phyloP scores from a whole-genome alignment of 2,329 filamentous ascomycete species.

The Neofusicoccum sp. region DNA sequence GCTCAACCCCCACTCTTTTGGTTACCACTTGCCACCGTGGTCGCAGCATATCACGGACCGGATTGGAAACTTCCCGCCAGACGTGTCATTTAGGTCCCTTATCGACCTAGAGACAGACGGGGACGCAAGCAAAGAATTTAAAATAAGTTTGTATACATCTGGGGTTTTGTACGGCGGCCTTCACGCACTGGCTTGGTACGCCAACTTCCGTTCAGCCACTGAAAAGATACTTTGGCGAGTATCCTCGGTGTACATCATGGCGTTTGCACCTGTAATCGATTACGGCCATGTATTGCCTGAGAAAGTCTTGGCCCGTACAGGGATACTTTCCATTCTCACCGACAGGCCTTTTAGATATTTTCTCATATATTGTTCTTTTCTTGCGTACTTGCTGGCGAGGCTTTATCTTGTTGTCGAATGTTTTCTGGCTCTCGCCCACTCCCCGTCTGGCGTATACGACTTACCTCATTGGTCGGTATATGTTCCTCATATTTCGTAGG shows the following conservation, averaged over 20 bases:
- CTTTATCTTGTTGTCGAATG: slow-evolving; percentile 21
- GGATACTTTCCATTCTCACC: not conserved
- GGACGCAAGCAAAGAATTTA: no score
- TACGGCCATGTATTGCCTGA: no score
- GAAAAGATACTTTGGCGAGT: slow-evolving; percentile 22
- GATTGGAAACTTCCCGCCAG: not conserved
- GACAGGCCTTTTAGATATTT: not conserved
- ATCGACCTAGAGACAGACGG: no score
- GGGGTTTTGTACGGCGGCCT: slow-evolving; percentile 22
- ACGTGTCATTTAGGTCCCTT: not conserved
- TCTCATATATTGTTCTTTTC: not conserved
- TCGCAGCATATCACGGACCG: not conserved
- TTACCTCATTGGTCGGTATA: slow-evolving; percentile 19
- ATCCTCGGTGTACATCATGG: not conserved
- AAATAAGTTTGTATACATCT: not conserved
- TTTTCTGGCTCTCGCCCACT: slow-evolving; percentile 20
- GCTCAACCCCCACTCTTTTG: no score
- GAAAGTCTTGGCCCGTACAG: no score
- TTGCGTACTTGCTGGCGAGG: slow-evolving; percentile 17
- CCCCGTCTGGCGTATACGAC: slow-evolving; percentile 16
- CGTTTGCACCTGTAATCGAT: not conserved
- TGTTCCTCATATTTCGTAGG: slow-evolving; percentile 20
- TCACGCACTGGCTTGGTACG: slow-evolving; percentile 27
- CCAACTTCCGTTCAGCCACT: slow-evolving; percentile 19
- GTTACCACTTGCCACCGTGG: no score